Base-by-base conservation (phyloP, 164 flowering plant species). In the Protea cynaroides region DNA sequence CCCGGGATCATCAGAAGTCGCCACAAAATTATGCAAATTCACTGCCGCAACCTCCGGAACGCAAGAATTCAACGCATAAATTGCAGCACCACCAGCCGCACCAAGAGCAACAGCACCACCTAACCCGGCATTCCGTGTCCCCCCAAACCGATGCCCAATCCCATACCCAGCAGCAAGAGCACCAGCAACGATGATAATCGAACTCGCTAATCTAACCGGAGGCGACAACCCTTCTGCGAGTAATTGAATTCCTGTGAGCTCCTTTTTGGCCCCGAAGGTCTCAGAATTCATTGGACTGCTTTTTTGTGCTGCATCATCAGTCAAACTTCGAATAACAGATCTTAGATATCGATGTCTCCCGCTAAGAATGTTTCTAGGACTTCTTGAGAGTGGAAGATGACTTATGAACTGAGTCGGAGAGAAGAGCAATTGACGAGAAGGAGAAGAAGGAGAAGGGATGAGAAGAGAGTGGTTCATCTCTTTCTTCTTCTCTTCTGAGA, bases 1-100 rank as follows among this genome's bases (percentile, higher is more conserved):
- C 8, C 38, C 63, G 4, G 97, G 97, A 71, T 87, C 94, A 58
- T 82, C 96, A 25, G 64, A 76, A 4, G 70, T 77, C 5, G 83
- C 88, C 44, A 86, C 96, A 29, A 79, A 85, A 63, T 95, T 92
- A 58, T 87, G 96, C 84, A 95, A 81, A 61, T 68, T 79, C 8
- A 70, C 79, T 0, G 99, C 97, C 0, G 99, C 97, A 60, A 87
- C 97, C 56, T 88, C 97, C 0, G 99, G 97, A 18, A 78, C 94
- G 47, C 74, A 80, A 21, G 92, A 67, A 68, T 87, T 89, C 77
- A 90, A 49, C 0, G 84, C 85, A 47, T 86, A 95, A 0, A 74
- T 96, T 11, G 84, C 88, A 10, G 88, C 91, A 3, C 89, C 90
- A 29, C 94, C 88, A 1, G 84, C 96, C 1, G 86, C 89, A 2